Conservation (phyloP, 257 asterid species). For the Buddleja alternifolia region DNA sequence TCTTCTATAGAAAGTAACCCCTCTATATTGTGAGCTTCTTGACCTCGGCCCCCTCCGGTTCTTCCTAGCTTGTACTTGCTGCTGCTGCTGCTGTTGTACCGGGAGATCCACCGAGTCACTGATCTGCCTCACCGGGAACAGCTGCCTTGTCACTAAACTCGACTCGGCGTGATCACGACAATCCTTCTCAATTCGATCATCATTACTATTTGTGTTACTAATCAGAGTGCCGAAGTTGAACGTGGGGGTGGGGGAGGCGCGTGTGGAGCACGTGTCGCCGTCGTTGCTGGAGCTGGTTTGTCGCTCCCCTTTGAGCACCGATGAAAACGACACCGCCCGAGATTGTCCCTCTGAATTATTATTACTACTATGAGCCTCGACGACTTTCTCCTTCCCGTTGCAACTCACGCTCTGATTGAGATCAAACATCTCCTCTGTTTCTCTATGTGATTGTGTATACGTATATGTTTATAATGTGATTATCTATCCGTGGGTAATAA, state of each 20-base stretch:
- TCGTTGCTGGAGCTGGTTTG: slow-evolving; percentile 56
- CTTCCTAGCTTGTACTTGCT: slow-evolving; percentile 44
- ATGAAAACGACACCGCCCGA: slow-evolving; percentile 51
- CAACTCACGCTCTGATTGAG: slow-evolving; percentile 54
- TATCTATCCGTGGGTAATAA: too few relatives aligned
- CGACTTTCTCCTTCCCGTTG: slow-evolving; percentile 29
- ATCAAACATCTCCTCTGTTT: slow-evolving; percentile 53
- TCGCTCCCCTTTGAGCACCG: slow-evolving; percentile 40
- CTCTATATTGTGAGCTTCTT: slow-evolving; percentile 64
- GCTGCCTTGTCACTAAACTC: slow-evolving; percentile 56
- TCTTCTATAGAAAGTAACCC: slow-evolving; percentile 69
- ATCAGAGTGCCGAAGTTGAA: slow-evolving; percentile 54
- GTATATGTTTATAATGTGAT: too few relatives aligned
- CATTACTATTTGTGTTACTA: slow-evolving; percentile 6
- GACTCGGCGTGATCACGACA: slow-evolving; percentile 27
- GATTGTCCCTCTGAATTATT: slow-evolving; percentile 31
- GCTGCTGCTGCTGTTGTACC: slow-evolving; percentile 37
- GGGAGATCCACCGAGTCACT: slow-evolving; percentile 17
- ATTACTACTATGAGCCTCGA: slow-evolving; percentile 19
- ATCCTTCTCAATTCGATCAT: slow-evolving; percentile 11
- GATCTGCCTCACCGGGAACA: slow-evolving; percentile 51
- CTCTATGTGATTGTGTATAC: too few relatives aligned
- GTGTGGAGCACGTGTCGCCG: slow-evolving; percentile 53
- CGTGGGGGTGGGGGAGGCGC: slow-evolving; percentile 43
- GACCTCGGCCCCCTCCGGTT: slow-evolving; percentile 71